Base-by-base conservation (phyloP, 306 rosid species). In the Dalbergia cultrata region DNA sequence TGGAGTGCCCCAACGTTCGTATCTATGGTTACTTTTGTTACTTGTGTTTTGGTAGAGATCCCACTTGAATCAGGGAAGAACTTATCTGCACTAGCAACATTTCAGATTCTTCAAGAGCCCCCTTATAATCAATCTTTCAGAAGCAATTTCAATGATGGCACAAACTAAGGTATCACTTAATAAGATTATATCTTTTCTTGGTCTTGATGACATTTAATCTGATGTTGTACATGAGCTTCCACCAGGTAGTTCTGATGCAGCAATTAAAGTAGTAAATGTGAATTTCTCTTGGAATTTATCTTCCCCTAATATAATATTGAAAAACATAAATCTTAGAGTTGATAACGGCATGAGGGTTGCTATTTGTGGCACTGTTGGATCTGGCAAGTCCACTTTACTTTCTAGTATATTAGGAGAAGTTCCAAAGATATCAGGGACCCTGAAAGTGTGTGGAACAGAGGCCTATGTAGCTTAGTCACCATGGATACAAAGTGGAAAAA, bases 41-140 rank as follows among this genome's bases (percentile, higher is more conserved):
- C 93, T 80, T 94, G 97, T 82, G 81, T 82, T 67, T 85, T 91
- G 43, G 12, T 92, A 18, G 93, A 95, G 9, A 90, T 92, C 70
- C 98, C 97, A 44, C 94, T 94, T 59, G 97, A 92, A 33, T 84
- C 97, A 0, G 98, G 98, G 8, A 92, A 94, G 92, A 83, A 92
- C 72, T 90, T 94, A 87, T 88, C 97, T 12, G 91, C 98, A 0
- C 94, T 92, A 81, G 98, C 92, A 45, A 94, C 97, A 0, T 90
- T 94, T 77, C 69, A 86, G 77, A 91, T 92, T 83, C 98, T 94
- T 87, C 97, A 94, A 79, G 78, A 87, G 75, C 93, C 98, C 9
- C 90, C 92, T 72, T 87, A 83, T n/a, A 16, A 0, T n/a, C n/a
- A n/a, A n/a, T 41, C 97, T 94, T 84, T 97, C 97, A 0, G 95